Conservation (phyloP, 306 rosid species). For the Trichosanthes cucumerina region DNA sequence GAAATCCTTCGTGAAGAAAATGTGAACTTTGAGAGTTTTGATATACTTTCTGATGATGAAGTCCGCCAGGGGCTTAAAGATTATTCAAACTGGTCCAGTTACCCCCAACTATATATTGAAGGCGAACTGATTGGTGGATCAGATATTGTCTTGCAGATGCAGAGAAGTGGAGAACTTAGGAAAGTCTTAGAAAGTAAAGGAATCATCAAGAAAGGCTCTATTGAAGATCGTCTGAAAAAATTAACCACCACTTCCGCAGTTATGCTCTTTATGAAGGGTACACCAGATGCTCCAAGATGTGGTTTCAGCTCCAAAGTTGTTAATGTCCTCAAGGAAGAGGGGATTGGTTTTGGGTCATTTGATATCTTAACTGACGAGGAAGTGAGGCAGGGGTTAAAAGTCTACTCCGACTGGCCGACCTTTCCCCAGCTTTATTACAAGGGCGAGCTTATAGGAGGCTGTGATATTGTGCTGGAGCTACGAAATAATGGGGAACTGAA, state of each 20-base stretch:
- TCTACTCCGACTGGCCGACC: constrained; percentile 88
- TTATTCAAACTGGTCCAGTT: constrained; percentile 94
- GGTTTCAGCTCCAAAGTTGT: constrained; percentile 91
- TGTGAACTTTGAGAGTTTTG: constrained; percentile 59
- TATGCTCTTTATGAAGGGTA: constrained; percentile 90
- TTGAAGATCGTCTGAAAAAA: constrained; percentile 67
- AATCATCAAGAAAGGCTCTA: constrained; percentile 30
- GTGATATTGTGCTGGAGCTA: constrained; percentile 76
- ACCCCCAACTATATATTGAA: constrained; percentile 73
- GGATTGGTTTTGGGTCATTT: constrained; percentile 60
- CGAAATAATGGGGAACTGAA: constrained; percentile 62
- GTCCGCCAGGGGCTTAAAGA: constrained; percentile 88
- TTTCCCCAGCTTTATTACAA: constrained; percentile 87
- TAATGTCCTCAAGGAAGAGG: constrained; percentile 56
- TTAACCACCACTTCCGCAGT: constrained; percentile 56
- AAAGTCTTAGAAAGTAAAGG: constrained; percentile 57
- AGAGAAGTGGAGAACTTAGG: constrained; percentile 76
- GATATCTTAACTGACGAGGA: constrained; percentile 70
- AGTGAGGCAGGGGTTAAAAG: constrained; percentile 85
- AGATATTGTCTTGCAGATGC: constrained; percentile 91
- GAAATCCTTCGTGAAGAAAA: constrained; percentile 80
- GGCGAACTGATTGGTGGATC: constrained; percentile 87
- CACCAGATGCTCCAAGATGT: constrained; percentile 76
- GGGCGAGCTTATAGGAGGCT: constrained; percentile 83
- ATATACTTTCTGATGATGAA: constrained; percentile 77